Evolutionary conservation across 75 land plant genomes (phyloP).

Genomic region (Cryptomeria japonica): DNA sequence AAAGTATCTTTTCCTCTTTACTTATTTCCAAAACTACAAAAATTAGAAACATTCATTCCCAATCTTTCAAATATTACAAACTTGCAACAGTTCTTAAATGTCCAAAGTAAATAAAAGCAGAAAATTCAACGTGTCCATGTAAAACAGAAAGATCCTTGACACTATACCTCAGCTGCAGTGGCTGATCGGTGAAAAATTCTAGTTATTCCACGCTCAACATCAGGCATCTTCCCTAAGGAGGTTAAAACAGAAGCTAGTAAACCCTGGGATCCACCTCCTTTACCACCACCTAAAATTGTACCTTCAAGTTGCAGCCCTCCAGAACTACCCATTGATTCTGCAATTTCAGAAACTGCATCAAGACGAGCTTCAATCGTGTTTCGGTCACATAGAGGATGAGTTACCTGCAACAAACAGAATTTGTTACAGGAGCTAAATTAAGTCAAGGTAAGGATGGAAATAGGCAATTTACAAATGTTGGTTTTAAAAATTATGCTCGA

Average conservation of each 20-base stretch:
- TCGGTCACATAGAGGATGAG: conserved; percentile 83
- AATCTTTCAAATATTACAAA: background rate
- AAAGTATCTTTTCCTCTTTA: background rate
- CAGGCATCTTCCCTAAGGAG: conserved; percentile 68
- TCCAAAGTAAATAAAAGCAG: background rate
- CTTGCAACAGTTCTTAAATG: background rate
- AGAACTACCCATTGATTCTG: conserved; percentile 58
- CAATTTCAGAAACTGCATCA: conserved; percentile 95
- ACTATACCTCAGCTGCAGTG: conserved; percentile 71
- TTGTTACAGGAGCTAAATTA: background rate
- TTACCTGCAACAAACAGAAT: conserved; percentile 51
- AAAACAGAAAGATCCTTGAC: background rate
- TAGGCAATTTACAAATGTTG: background rate
- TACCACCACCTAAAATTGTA: conserved; percentile 34
- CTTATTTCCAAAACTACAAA: background rate
- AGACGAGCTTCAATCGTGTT: conserved; percentile 74
- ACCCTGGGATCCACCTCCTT: conserved; percentile 35
- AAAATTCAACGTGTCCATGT: background rate
- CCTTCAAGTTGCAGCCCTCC: conserved; percentile 25
- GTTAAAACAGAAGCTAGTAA: conserved; percentile 67
- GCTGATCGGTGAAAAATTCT: conserved; percentile 90
- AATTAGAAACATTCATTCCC: background rate
- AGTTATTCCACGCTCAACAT: conserved; percentile 94
- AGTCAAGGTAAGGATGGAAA: background rate
- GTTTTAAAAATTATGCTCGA: background rate